Conservation (phyloP, 768 basidiomycete genomes). For the Fomitopsis serialis region DNA sequence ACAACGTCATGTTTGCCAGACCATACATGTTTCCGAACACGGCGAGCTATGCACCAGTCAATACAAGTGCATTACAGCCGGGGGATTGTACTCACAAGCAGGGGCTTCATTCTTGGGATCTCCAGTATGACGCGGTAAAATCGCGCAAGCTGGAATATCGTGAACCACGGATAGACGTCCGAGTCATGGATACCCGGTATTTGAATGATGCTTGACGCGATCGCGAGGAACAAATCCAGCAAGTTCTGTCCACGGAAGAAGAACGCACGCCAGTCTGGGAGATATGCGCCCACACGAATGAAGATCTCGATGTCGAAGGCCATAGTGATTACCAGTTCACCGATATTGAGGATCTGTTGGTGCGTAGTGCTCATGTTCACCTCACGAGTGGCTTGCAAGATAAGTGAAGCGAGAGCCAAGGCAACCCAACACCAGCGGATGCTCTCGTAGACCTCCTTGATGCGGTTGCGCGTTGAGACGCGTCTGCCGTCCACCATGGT, state of each 20-base stretch:
- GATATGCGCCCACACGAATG: conserved; percentile 59
- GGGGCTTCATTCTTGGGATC: conserved; percentile 84
- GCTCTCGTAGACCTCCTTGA: conserved; percentile 51
- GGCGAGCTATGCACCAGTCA: conserved; percentile 48
- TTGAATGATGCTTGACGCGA: conserved; percentile 75
- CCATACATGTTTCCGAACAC: conserved; percentile 93
- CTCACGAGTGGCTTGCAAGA: conserved; percentile 64
- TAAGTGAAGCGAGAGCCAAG: conserved; percentile 66
- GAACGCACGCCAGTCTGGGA: conserved; percentile 83
- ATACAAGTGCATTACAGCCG: not conserved
- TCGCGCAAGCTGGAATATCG: conserved; percentile 76
- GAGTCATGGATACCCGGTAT: conserved; percentile 71
- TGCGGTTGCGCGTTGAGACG: conserved; percentile 35
- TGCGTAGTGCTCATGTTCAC: conserved; percentile 45
- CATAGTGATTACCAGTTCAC: conserved; percentile 74
- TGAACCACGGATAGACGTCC: conserved; percentile 80
- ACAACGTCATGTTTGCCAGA: conserved; percentile 86
- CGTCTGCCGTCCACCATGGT: conserved; percentile 40
- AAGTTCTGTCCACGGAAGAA: conserved; percentile 56
- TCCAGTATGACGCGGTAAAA: conserved; percentile 92
- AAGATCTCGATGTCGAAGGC: conserved; percentile 88
- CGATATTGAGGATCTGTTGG: conserved; percentile 45
- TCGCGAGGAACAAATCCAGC: conserved; percentile 71
- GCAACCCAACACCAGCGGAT: conserved; percentile 72
- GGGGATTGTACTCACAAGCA: conserved; percentile 52